These are phyloP conservation scores for Coemansia sp. DNA, from an alignment of 192 early-diverging fungal species.

Conservation along the genomic window DNA sequence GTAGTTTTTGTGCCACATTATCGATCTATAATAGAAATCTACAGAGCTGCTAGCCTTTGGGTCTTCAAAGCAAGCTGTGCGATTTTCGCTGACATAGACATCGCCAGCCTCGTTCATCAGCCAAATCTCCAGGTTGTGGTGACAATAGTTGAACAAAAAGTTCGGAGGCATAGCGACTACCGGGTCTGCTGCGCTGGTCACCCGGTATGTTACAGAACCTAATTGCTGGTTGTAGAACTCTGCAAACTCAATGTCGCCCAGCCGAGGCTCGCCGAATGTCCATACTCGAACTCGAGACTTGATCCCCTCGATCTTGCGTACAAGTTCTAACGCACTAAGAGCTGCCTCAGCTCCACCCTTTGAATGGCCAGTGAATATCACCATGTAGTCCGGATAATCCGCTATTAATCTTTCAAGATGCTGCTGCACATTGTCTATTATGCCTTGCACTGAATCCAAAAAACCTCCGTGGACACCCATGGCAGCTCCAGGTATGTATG, in stretches of 20 bases:
- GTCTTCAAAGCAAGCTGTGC: constrained; percentile 36
- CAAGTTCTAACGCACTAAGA: constrained; percentile 38
- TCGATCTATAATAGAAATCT: constrained; percentile 38
- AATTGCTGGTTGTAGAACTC: constrained; percentile 33
- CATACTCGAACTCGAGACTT: constrained; percentile 26
- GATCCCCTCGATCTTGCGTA: constrained; percentile 26
- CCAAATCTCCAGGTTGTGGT: constrained; percentile 45
- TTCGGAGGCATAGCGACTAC: constrained; percentile 48
- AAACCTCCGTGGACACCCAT: constrained; percentile 46
- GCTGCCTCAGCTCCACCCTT: constrained; percentile 51
- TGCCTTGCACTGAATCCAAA: constrained; percentile 25
- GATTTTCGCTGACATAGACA: constrained; percentile 35
- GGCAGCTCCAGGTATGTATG: constrained; percentile 26
- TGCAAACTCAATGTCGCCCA: constrained; percentile 41
- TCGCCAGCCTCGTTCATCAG: constrained; percentile 37
- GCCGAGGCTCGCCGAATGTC: constrained; percentile 50
- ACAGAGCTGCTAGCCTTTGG: constrained; percentile 44
- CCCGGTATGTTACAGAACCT: constrained; percentile 39
- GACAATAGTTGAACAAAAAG: constrained; percentile 45
- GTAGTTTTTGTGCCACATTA: constrained; percentile 51
- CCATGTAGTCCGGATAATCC: constrained; percentile 39
- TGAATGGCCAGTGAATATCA: constrained; percentile 50
- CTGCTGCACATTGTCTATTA: constrained; percentile 3
- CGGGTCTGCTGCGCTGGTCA: constrained; percentile 38
- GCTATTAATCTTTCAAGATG: constrained; percentile 18